Evolutionary conservation across 108 stramenopile genomes (phyloP).

Genomic region (Mediolabrus comicus): DNA sequence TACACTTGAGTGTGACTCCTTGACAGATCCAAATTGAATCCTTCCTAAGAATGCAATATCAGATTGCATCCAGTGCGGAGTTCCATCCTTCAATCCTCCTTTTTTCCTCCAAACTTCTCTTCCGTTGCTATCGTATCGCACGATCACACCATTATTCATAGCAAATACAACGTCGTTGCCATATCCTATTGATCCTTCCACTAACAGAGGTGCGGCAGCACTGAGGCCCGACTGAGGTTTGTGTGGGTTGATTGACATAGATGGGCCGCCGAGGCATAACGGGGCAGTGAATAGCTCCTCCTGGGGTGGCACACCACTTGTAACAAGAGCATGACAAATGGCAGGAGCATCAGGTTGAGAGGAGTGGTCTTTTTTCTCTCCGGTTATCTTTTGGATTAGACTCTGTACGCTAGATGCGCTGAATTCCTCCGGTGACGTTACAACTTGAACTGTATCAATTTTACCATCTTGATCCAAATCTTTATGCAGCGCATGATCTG

Average conservation of each 20-base stretch:
- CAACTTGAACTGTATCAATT: slow-evolving; percentile 72
- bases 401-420: slow-evolving; percentile 26
- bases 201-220: slow-evolving; percentile 63
- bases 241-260: slow-evolving; percentile 18
- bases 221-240: slow-evolving; percentile 20
- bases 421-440: slow-evolving; percentile 35
- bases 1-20: slow-evolving; percentile 44
- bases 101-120: slow-evolving; percentile 45
- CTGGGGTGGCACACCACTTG: slow-evolving; percentile 70
- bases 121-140: slow-evolving; percentile 61
- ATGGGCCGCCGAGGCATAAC: slow-evolving; percentile 49
- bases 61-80: slow-evolving; percentile 58
- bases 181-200: slow-evolving; percentile 61
- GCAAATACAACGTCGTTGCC: slow-evolving; percentile 78
- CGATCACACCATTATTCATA: slow-evolving; percentile 69
- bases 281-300: slow-evolving; percentile 82
- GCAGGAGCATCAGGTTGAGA: slow-evolving; percentile 17
- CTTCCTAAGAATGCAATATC: slow-evolving; percentile 43
- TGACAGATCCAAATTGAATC: slow-evolving; percentile 42
- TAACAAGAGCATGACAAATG: slow-evolving; percentile 71
- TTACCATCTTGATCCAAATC: slow-evolving; percentile 79
- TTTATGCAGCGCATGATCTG: slow-evolving; percentile 72
- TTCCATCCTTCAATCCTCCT: slow-evolving; percentile 53
- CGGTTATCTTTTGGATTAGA: slow-evolving; percentile 36
- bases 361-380: not conserved